Conservation (phyloP, 441 rosid genomes). For the Kokia cookei region DNA sequence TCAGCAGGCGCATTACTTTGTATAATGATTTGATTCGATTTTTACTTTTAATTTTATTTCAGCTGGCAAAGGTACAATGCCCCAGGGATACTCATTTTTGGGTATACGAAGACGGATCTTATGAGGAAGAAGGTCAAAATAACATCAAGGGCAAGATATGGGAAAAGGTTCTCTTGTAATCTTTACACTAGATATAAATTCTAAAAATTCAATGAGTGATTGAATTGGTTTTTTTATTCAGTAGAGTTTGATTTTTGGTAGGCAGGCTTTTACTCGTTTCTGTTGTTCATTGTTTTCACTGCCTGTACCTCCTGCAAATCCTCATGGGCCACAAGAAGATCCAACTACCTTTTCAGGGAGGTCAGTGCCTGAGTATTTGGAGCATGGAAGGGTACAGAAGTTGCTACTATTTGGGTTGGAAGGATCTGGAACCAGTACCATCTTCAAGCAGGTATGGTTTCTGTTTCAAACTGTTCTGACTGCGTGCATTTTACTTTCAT, state of each 20-base stretch:
- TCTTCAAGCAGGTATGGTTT: constrained; percentile 72
- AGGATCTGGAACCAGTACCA: constrained; percentile 91
- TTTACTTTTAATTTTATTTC: constrained; percentile 5
- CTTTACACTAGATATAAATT: constrained; percentile 5
- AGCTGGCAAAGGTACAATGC: constrained; percentile 96
- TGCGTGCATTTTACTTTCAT: background rate
- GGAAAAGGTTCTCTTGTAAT: constrained; percentile 75
- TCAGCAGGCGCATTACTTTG: background rate
- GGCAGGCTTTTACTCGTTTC: constrained; percentile 81
- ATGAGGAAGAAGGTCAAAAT: constrained; percentile 99
- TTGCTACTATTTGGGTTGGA: constrained; percentile 65
- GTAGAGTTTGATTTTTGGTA: constrained; percentile 25
- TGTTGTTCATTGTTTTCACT: constrained; percentile 67
- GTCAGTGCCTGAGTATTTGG: constrained; percentile 53
- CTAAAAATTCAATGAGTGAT: background rate
- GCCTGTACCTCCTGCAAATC: constrained; percentile 68
- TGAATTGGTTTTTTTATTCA: constrained; percentile 29
- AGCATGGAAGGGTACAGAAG: constrained; percentile 60
- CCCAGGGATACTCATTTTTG: constrained; percentile 97
- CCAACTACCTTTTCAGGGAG: constrained; percentile 29
- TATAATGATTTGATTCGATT: background rate
- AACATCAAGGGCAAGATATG: constrained; percentile 98
- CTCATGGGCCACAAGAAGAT: constrained; percentile 49
- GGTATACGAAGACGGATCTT: constrained; percentile 97
- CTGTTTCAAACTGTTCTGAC: background rate